Percentiles rank a stretch among this genome's conserved stretches.
phyloP scores from a whole-genome alignment of 306 rosid genomes.

The Quercus engelmannii region DNA sequence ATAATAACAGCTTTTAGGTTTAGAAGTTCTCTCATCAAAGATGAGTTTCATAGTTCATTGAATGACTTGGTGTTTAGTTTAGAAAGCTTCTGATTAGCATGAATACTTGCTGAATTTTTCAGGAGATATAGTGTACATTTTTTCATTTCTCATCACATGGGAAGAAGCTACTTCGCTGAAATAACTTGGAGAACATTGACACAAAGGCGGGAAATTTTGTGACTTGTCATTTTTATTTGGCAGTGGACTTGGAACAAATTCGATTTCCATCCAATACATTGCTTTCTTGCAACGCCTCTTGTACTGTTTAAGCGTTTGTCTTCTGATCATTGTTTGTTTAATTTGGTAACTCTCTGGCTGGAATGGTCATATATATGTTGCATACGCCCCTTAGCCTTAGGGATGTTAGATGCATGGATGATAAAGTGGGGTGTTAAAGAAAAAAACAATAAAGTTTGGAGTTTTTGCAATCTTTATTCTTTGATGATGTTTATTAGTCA shows the following conservation, averaged over 20 bases:
- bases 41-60: not conserved
- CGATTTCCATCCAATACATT: constrained; percentile 3
- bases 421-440: not conserved
- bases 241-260: constrained; percentile 14
- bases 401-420: not conserved
- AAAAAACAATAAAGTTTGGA: not conserved
- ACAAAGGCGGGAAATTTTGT: constrained; percentile 26
- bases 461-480: no score
- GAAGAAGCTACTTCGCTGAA: constrained; percentile 46
- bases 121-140: constrained; percentile 45
- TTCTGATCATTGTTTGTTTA: not conserved
- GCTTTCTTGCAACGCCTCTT: not conserved
- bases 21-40: not conserved
- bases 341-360: not conserved
- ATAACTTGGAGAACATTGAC: constrained; percentile 47
- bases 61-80: not conserved
- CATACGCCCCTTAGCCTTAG: not conserved
- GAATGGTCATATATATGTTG: not conserved
- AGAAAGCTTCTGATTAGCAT: constrained; percentile 17
- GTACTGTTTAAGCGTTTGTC: constrained; percentile 1
- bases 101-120: constrained; percentile 25
- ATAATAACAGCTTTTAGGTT: not conserved
- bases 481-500: no score
- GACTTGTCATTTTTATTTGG: constrained; percentile 26
- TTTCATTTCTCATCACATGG: constrained; percentile 29